Conservation (phyloP, 1,139 yeast genomes). For the Debaryomyces udenii region DNA sequence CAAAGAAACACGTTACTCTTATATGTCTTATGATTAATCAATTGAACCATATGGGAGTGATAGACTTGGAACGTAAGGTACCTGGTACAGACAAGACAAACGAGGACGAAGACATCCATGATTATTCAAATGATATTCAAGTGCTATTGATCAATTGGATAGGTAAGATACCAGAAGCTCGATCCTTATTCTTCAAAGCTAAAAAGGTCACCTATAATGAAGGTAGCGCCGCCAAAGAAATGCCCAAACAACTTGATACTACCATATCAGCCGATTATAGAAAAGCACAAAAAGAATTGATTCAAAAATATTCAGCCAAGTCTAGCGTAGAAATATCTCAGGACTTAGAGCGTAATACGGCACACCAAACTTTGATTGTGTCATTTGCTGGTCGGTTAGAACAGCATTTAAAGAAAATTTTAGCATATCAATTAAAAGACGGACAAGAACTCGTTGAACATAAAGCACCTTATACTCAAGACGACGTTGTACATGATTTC, state of each 20-base stretch:
- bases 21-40: constrained; percentile 65
- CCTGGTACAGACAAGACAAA: constrained; percentile 16
- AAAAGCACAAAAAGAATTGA: constrained; percentile 12
- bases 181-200: constrained; percentile 40
- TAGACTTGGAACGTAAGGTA: constrained; percentile 35
- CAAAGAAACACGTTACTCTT: constrained; percentile 53
- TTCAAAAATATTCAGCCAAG: constrained; percentile 17
- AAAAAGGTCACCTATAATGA: constrained; percentile 25
- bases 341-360: constrained; percentile 21
- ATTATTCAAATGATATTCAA: constrained; percentile 59
- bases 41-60: constrained; percentile 45
- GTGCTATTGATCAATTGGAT: constrained; percentile 65
- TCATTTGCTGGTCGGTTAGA: constrained; percentile 21
- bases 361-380: constrained; percentile 15
- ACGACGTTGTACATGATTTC: constrained; percentile 22
- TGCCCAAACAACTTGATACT: background rate
- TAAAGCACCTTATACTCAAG: constrained; percentile 9
- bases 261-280: background rate
- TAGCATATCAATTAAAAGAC: constrained; percentile 12
- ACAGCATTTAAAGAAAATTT: constrained; percentile 15
- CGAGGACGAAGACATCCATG: constrained; percentile 32
- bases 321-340: constrained; percentile 18
- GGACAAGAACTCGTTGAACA: background rate
- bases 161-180: constrained; percentile 47
- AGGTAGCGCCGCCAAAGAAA: background rate